Conservation (phyloP, 768 basidiomycete species). For the Lenzites betulinus region DNA sequence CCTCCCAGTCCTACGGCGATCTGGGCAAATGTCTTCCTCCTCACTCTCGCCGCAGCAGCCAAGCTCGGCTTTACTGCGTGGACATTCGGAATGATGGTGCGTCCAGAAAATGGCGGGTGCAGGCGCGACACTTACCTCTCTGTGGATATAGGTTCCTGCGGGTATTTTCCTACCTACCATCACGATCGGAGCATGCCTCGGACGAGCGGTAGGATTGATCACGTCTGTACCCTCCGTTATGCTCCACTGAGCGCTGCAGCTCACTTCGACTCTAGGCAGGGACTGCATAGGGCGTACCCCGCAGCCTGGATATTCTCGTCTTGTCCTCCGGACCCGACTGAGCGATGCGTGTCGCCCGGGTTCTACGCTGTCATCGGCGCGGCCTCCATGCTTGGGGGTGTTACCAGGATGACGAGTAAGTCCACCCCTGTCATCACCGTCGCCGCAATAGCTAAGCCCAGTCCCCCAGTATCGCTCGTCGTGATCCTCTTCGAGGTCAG, state of each 20-base stretch:
- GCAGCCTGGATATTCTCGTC: constrained; percentile 69
- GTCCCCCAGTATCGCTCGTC: constrained; percentile 61
- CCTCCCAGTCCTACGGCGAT: constrained; percentile 58
- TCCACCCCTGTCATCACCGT: neutral
- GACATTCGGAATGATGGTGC: constrained; percentile 80
- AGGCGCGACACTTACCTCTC: neutral
- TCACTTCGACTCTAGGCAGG: constrained; percentile 49
- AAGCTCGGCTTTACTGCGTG: constrained; percentile 69
- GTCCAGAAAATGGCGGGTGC: constrained; percentile 1
- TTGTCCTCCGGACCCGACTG: constrained; percentile 70
- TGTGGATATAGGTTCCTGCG: constrained; percentile 56
- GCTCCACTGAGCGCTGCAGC: neutral
- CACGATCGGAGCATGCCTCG: constrained; percentile 71
- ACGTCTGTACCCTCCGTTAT: constrained; percentile 46
- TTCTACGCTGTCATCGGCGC: constrained; percentile 81
- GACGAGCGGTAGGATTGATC: constrained; percentile 68
- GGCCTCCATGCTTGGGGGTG: constrained; percentile 74
- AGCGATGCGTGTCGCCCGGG: constrained; percentile 70
- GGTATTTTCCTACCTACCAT: constrained; percentile 80
- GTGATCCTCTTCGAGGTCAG: constrained; percentile 74
- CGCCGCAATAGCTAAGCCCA: neutral
- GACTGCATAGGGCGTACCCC: constrained; percentile 64
- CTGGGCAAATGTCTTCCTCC: constrained; percentile 67
- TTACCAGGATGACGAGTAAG: constrained; percentile 76
- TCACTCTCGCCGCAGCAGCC: constrained; percentile 59